Evolutionary conservation across 768 basidiomycete species (phyloP).

Genomic region (Tulasnella sp.): DNA sequence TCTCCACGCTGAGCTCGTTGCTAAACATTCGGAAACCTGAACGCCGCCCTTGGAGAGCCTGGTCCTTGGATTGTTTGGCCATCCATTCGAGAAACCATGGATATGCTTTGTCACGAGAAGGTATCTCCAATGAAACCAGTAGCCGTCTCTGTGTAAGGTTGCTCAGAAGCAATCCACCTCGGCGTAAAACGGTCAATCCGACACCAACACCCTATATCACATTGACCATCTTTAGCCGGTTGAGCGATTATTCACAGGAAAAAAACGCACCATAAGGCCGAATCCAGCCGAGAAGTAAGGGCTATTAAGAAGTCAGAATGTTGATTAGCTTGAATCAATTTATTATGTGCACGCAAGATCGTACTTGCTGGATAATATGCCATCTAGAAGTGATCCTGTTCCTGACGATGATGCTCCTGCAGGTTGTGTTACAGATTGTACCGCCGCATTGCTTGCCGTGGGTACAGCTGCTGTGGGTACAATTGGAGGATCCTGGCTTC

Average conservation of each 20-base stretch:
- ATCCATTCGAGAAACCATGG: slow-evolving; percentile 98
- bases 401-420: neutral
- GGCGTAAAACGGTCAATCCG: slow-evolving; percentile 60
- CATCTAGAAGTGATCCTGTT: slow-evolving; percentile 4
- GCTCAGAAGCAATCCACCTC: slow-evolving; percentile 52
- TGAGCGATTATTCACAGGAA: neutral
- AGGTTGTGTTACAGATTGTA: too few species aligned
- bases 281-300: slow-evolving; percentile 98
- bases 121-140: slow-evolving; percentile 91
- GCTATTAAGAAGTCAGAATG: slow-evolving; percentile 30
- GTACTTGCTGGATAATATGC: slow-evolving; percentile 6
- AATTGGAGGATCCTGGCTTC: too few species aligned
- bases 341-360: neutral
- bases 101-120: slow-evolving; percentile 87
- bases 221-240: neutral
- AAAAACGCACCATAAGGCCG: slow-evolving; percentile 70
- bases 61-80: slow-evolving; percentile 36
- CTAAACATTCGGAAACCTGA: slow-evolving; percentile 46
- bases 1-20: slow-evolving; percentile 92
- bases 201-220: slow-evolving; percentile 86
- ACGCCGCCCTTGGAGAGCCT: slow-evolving; percentile 19
- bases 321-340: neutral
- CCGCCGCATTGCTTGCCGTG: too few species aligned
- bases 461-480: too few species aligned
- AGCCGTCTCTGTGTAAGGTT: slow-evolving; percentile 73